Base-by-base conservation (phyloP, 2,329 filamentous ascomycete species). In the Aureobasidium sp. region DNA sequence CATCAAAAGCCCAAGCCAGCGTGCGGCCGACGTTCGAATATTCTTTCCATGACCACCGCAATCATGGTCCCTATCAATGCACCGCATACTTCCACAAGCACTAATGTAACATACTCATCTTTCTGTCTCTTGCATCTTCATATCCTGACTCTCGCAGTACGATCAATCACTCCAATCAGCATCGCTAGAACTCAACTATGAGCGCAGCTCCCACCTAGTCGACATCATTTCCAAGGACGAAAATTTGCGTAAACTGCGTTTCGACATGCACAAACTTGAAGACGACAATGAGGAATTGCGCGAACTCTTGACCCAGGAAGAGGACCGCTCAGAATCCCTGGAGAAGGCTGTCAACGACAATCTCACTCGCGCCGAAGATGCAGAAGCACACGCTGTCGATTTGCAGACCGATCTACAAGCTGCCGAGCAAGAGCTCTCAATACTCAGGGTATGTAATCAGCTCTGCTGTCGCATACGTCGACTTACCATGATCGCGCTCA, bases 171-270 rank as follows among this genome's bases (percentile, higher is more conserved):
- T 85, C 51, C 77, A 78, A 62, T 82, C 79, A 51, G 73, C 79
- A 46, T 74, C 72, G 17, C 81, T 91, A 59, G 90, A 95, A 71
- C 76, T 88, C 64, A 84, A 84, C 68, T 90, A 92, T 72, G 84
- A 88, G 67, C 80, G 82, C 64, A 83, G 82, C 66, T 75, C 83
- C 61, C 85, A 87, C 67, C 80, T 86, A 61, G 82, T 88, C 39
- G 83, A 89, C 59, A 78, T 87, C 12, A 80, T 95, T 61, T 77
- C 84, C 67, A 89, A 89, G 69, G 85, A 91, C 66, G 92, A 97
- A 73, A 84, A 87, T 64, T 79, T 84, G 42, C 86, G 92, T 52
- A 82, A 86, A 66, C 75, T 91, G 58, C 85, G 85, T 67, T 80
- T 93, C 64, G 84, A 87, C 65, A 80, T 87, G 61, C 76, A 92